Evolutionary conservation across 345 rosid genomes (phyloP).

Genomic region (Triadica sebifera): DNA sequence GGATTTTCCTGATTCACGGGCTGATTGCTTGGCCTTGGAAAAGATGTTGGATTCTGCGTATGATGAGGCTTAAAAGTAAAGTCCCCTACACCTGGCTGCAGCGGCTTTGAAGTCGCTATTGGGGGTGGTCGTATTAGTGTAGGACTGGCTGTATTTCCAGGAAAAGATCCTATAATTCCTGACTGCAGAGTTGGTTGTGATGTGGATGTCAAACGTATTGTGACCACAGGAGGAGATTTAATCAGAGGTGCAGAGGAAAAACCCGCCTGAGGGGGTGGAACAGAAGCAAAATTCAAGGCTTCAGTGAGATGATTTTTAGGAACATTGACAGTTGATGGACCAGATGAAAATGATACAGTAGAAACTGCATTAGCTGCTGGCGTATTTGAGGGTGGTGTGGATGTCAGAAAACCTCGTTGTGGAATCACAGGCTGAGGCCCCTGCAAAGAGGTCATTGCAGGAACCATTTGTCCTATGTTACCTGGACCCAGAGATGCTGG

Average conservation of each 20-base stretch:
- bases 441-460: conserved; percentile 34
- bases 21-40: conserved; percentile 44
- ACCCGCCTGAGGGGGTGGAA: conserved; percentile 23
- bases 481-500: conserved; percentile 27
- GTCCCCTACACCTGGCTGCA: conserved; percentile 48
- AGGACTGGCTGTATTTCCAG: conserved; percentile 38
- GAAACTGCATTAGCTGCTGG: conserved; percentile 19
- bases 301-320: conserved; percentile 32
- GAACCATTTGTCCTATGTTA: conserved; percentile 36
- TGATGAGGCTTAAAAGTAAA: conserved; percentile 58
- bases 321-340: conserved; percentile 25
- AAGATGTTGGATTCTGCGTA: conserved; percentile 31
- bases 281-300: conserved; percentile 32
- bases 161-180: conserved; percentile 25
- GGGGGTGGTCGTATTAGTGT: conserved; percentile 36
- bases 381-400: conserved; percentile 21
- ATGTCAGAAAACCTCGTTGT: conserved; percentile 37
- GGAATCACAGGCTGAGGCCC: conserved; percentile 37
- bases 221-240: conserved; percentile 26
- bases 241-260: conserved; percentile 25
- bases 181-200: conserved; percentile 30
- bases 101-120: conserved; percentile 31
- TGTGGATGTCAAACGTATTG: conserved; percentile 28
- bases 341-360: conserved; percentile 22
- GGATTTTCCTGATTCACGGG: conserved; percentile 24